These are phyloP conservation scores for Magnaporthales sp. DNA, from an alignment of 2,329 filamentous ascomycete species.

Conservation along the genomic window DNA sequence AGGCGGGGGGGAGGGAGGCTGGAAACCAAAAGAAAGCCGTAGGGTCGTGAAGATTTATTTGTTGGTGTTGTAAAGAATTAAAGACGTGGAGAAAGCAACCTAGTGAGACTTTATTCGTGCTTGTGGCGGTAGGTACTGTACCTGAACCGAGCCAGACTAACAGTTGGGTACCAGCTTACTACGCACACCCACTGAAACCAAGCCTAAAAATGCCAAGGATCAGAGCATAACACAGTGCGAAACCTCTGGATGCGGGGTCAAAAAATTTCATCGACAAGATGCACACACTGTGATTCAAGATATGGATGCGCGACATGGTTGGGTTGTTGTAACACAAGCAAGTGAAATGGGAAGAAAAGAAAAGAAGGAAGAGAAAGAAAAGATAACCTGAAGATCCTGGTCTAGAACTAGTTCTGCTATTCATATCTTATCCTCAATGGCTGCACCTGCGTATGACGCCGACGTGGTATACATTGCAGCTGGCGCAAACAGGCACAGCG, in stretches of 20 bases:
- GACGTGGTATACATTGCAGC: slow-evolving; percentile 54
- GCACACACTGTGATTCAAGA: background rate
- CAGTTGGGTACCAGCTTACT: background rate
- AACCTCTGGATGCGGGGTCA: background rate
- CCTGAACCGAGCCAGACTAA: background rate
- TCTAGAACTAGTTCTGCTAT: background rate
- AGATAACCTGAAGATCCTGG: background rate
- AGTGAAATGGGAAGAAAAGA: background rate
- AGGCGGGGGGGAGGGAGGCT: background rate
- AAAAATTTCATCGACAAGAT: background rate
- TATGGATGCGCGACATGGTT: background rate
- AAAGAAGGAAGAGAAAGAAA: background rate
- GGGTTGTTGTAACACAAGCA: background rate
- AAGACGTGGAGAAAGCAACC: background rate
- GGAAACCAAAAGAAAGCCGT: background rate
- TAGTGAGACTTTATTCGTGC: background rate
- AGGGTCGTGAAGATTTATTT: background rate
- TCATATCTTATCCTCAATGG: background rate
- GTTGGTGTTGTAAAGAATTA: background rate
- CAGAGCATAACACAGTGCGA: background rate
- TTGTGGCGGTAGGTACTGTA: background rate
- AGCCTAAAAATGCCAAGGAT: background rate
- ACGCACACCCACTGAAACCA: background rate
- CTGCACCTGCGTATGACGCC: background rate
- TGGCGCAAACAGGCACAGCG: slow-evolving; percentile 84